Evolutionary conservation across 352 stramenopile genomes (phyloP).

Genomic region (Pythium utonaiense): DNA sequence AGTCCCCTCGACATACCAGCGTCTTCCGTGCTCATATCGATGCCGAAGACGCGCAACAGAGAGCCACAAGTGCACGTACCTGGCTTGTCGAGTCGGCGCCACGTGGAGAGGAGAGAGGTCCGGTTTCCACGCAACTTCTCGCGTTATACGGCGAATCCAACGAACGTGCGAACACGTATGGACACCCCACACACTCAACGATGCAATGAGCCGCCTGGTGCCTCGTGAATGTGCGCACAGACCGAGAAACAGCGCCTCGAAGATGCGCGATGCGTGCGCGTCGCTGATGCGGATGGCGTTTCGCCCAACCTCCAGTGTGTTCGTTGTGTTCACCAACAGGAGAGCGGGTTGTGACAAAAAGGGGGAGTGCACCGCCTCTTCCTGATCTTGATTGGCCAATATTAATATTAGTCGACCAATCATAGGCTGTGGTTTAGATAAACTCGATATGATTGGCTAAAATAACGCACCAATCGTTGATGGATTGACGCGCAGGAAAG

Average conservation of each 20-base stretch:
- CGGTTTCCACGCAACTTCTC: slow-evolving; percentile 3
- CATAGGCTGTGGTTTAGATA: not conserved
- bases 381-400: slow-evolving; percentile 17
- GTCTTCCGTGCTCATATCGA: not conserved
- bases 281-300: slow-evolving; percentile 27
- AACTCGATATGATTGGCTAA: slow-evolving; percentile 5
- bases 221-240: not conserved
- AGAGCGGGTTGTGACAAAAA: slow-evolving; percentile 21
- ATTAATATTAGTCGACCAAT: slow-evolving; percentile 11
- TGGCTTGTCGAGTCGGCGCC: not conserved
- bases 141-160: not conserved
- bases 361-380: slow-evolving; percentile 1
- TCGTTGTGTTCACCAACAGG: slow-evolving; percentile 16
- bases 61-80: not conserved
- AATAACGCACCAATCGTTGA: slow-evolving; percentile 13
- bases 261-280: not conserved
- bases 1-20: not conserved
- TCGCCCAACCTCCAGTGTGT: slow-evolving; percentile 25
- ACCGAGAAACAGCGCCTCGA: slow-evolving; percentile 14
- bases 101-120: not conserved
- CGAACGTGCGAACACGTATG: not conserved
- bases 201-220: not conserved
- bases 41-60: not conserved
- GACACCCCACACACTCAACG: not conserved
- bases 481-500: not conserved